Percentiles rank a stretch among this genome's conserved stretches.
Evolutionary conservation across 306 rosid genomes (phyloP).

Genomic region (cucumber (Cucumis sativus)): Cucumber_9930_V3 NC_026657.2:1590501-1591000

Average conservation of each 20-base stretch:
- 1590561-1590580: conserved; percentile 72
- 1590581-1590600: conserved; percentile 75
- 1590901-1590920: background rate
- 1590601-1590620: conserved; percentile 91
- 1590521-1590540: background rate
- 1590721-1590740: conserved; percentile 83
- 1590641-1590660: background rate
- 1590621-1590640: conserved; percentile 45
- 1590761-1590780: conserved; percentile 38
- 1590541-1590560: background rate
- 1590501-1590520: background rate
- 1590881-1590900: background rate
- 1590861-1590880: background rate
- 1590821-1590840: background rate
- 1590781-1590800: background rate
- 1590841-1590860: background rate
- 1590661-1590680: background rate
- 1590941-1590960: background rate
- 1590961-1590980: background rate
- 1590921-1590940: background rate
- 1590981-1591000: background rate
- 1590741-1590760: conserved; percentile 79
- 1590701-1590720: background rate
- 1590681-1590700: background rate
- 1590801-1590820: background rate